Evolutionary conservation across 495 filamentous ascomycete genomes (phyloP).

Genomic region (Articulospora tetracladia): DNA sequence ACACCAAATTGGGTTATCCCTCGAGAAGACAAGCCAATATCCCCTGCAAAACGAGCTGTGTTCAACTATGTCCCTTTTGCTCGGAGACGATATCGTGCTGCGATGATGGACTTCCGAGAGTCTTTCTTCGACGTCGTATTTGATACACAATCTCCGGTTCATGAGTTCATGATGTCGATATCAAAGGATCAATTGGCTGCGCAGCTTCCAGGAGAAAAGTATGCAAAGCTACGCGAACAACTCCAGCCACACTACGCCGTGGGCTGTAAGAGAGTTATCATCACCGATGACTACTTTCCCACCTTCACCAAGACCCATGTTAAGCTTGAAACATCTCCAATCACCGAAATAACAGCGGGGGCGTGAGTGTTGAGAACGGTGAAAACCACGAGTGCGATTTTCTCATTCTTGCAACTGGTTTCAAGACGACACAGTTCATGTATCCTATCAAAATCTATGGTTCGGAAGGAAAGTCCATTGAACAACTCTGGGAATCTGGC

Average conservation of each 20-base stretch:
- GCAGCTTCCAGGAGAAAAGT: constrained; percentile 12
- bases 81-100: constrained; percentile 42
- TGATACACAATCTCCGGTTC: neutral
- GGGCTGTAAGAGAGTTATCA: constrained; percentile 53
- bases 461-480: constrained; percentile 33
- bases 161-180: neutral
- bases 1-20: constrained; percentile 61
- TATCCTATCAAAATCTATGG: constrained; percentile 49
- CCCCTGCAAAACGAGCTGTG: constrained; percentile 13
- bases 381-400: constrained; percentile 45
- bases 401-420: constrained; percentile 52
- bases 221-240: constrained; percentile 39
- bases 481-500: constrained; percentile 45
- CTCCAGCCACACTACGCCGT: constrained; percentile 35
- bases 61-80: constrained; percentile 40
- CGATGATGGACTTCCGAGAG: constrained; percentile 46
- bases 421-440: constrained; percentile 52
- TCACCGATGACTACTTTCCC: constrained; percentile 53
- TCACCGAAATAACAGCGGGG: constrained; percentile 37
- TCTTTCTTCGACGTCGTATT: constrained; percentile 28
- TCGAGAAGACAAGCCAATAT: constrained; percentile 13
- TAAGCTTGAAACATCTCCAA: constrained; percentile 42
- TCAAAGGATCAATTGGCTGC: constrained; percentile 2
- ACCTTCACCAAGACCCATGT: constrained; percentile 41
- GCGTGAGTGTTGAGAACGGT: constrained; percentile 38